Evolutionary conservation across 495 filamentous ascomycete species (phyloP).

Genomic region (Penicillium argentinense): DNA sequence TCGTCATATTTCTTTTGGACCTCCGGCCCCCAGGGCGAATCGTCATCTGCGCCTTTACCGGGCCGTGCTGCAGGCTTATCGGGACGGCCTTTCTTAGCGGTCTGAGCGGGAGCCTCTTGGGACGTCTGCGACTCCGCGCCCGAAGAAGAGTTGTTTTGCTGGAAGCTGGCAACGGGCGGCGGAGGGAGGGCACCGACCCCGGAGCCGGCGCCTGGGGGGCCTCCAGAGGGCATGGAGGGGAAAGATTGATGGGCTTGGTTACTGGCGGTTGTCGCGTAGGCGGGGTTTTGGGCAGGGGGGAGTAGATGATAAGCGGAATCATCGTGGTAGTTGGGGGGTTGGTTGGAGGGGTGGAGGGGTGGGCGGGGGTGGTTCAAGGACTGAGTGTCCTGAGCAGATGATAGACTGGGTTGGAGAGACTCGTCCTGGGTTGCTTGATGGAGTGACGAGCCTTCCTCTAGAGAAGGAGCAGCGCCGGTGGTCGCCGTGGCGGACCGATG

Average conservation of each 20-base stretch:
- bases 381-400: slow-evolving; percentile 4
- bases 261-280: slow-evolving; percentile 43
- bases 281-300: slow-evolving; percentile 25
- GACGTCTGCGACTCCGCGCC: slow-evolving; percentile 30
- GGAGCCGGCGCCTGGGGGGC: slow-evolving; percentile 53
- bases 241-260: slow-evolving; percentile 43
- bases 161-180: slow-evolving; percentile 58
- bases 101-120: slow-evolving; percentile 33
- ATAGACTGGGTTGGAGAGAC: slow-evolving; percentile 24
- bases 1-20: slow-evolving; percentile 76
- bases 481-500: slow-evolving; percentile 37
- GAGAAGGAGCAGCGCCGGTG: slow-evolving; percentile 26
- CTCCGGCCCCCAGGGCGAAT: slow-evolving; percentile 56
- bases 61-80: slow-evolving; percentile 30
- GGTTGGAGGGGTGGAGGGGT: slow-evolving; percentile 54
- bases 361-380: slow-evolving; percentile 47
- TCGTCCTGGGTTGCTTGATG: slow-evolving; percentile 39
- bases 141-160: slow-evolving; percentile 33
- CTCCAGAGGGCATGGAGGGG: slow-evolving; percentile 46
- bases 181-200: slow-evolving; percentile 58
- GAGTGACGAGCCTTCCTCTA: slow-evolving; percentile 30
- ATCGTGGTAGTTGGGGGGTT: slow-evolving; percentile 58
- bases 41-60: slow-evolving; percentile 42
- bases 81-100: slow-evolving; percentile 28
- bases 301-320: slow-evolving; percentile 59